phyloP scores from a whole-genome alignment of 73 alveolate species.

The Paramecium octaurelia region DNA sequence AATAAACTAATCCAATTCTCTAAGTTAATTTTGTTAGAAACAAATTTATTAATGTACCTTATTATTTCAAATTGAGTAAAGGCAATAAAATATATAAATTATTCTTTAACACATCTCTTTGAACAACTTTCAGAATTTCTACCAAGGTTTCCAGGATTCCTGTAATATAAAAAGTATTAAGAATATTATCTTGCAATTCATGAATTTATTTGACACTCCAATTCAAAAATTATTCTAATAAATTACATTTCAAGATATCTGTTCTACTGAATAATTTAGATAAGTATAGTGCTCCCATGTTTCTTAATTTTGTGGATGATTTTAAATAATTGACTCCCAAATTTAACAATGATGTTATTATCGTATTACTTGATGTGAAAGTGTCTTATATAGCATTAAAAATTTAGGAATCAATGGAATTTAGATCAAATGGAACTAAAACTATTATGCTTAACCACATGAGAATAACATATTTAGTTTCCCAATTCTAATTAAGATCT shows the following conservation, averaged over 20 bases:
- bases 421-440: constrained; percentile 96
- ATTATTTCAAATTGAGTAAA: background rate
- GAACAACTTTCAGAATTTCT: constrained; percentile 70
- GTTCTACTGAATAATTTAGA: constrained; percentile 85
- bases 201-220: constrained; percentile 58
- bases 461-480: constrained; percentile 83
- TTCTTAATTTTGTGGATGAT: constrained; percentile 58
- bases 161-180: constrained; percentile 63
- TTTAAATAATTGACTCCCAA: constrained; percentile 50
- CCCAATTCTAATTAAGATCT: constrained; percentile 72
- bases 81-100: background rate
- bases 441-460: constrained; percentile 95
- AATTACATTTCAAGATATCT: constrained; percentile 75
- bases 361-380: background rate
- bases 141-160: constrained; percentile 68
- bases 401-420: constrained; percentile 79
- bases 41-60: background rate
- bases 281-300: constrained; percentile 47
- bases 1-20: constrained; percentile 83
- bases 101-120: constrained; percentile 65
- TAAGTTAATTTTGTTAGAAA: constrained; percentile 65
- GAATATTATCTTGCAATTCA: constrained; percentile 56
- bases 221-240: constrained; percentile 68
- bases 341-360: background rate
- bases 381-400: background rate